Base-by-base conservation (phyloP, 495 filamentous ascomycete genomes). In the Xylaria bambusicola region DNA sequence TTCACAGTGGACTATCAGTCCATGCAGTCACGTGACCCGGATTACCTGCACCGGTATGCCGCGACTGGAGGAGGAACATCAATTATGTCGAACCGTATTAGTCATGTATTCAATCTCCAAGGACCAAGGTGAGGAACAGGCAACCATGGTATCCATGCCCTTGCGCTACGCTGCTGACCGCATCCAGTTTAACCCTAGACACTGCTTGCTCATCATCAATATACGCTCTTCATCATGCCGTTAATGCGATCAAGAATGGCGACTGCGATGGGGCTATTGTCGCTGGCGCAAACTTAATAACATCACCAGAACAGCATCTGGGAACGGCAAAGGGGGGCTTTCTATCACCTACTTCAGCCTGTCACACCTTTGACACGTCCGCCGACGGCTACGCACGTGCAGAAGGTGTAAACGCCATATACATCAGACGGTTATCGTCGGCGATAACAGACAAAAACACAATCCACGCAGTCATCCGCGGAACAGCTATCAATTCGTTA, bases 121-220 rank as follows among this genome's bases (percentile, higher is more conserved):
- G 84, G 83, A 5, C 66, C 72, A 18, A 76, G 76, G 47, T 64
- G 72, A n/a, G n/a, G n/a, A n/a, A n/a, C n/a, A n/a, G n/a, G n/a
- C n/a, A n/a, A n/a, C n/a, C n/a, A n/a, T n/a, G n/a, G n/a, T n/a
- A n/a, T n/a, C n/a, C n/a, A n/a, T n/a, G n/a, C n/a, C n/a, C n/a
- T n/a, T n/a, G n/a, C n/a, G n/a, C n/a, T n/a, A n/a, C n/a, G n/a
- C n/a, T n/a, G n/a, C n/a, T n/a, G n/a, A n/a, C n/a, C n/a, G n/a
- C n/a, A 46, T 35, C 2, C 77, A 76, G 71, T 0, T 67, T 83
- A 64, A 77, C 75, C 1, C 71, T 83, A 17, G 79, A 85, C 51
- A 84, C 81, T 3, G 84, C 80, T 1, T 86, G 84, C 58, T 83
- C 81, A 2, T 78, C 78, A 2, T 76, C 73, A 33, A 61, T 86